These are phyloP conservation scores for Pachysandra terminalis DNA, from an alignment of 164 flowering plant genomes.

Conservation along the genomic window DNA sequence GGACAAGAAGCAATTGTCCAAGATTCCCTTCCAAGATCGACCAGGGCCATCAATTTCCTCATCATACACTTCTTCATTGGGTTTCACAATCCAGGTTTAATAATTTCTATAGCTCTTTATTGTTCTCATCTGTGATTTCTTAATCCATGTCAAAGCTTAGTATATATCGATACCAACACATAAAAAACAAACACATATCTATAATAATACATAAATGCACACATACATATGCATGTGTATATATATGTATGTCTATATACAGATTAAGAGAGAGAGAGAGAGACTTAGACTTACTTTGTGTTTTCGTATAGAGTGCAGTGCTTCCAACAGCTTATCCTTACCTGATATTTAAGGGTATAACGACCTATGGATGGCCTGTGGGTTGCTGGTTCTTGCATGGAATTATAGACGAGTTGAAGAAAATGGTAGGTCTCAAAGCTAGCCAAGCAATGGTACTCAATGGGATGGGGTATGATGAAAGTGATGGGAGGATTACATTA, in stretches of 20 bases:
- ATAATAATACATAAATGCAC: too few species aligned
- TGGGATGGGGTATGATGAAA: conserved; percentile 48
- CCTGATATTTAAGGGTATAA: conserved; percentile 49
- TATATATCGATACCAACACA: too few species aligned
- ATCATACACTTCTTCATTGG: conserved; percentile 51
- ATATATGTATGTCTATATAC: too few species aligned
- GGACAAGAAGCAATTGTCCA: conserved; percentile 16
- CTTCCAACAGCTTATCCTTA: conserved; percentile 45
- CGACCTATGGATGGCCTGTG: conserved; percentile 45
- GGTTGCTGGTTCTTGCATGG: conserved; percentile 42
- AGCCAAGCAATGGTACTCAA: conserved; percentile 29
- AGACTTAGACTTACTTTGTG: too few species aligned
- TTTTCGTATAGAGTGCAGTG: conserved; percentile 59
- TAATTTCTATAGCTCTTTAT: background rate
- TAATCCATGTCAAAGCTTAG: background rate
- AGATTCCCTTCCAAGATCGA: conserved; percentile 29
- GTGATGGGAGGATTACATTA: conserved; percentile 37
- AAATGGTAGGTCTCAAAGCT: conserved; percentile 15
- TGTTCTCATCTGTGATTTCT: background rate
- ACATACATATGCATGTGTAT: too few species aligned
- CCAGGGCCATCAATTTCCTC: conserved; percentile 47
- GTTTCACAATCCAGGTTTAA: conserved; percentile 60
- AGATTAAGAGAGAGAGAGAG: too few species aligned
- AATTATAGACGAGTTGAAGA: conserved; percentile 38
- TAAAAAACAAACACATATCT: too few species aligned